Percentiles rank a stretch among this genome's conserved stretches.
These are phyloP conservation scores for Rehmannia glutinosa DNA, from an alignment of 257 asterid species.

Conservation along the genomic window DNA sequence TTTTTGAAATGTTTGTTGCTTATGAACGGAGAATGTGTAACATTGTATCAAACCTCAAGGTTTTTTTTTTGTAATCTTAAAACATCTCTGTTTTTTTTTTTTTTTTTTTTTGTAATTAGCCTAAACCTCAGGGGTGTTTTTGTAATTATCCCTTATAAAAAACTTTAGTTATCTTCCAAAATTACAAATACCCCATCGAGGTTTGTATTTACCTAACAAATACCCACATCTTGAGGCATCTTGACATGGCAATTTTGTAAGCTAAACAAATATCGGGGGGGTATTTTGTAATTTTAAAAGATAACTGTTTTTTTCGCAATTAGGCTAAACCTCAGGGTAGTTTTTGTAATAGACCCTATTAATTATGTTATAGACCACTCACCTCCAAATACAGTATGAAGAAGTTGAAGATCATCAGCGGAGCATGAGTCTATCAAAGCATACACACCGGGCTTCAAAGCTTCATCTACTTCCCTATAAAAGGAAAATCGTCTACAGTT, in stretches of 20 bases:
- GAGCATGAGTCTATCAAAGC: slow-evolving; percentile 86
- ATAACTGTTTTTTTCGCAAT: background rate
- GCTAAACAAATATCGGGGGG: background rate
- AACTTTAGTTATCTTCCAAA: background rate
- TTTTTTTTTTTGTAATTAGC: no score
- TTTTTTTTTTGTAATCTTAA: no score
- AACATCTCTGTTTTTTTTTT: no score
- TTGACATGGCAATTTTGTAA: background rate
- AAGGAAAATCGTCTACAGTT: background rate
- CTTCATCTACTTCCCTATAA: slow-evolving; percentile 79
- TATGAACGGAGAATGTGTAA: no score
- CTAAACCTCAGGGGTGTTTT: no score
- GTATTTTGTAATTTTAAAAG: background rate
- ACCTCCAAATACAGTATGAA: slow-evolving; percentile 91
- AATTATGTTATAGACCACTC: slow-evolving; percentile 14
- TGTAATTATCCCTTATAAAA: no score
- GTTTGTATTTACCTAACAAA: no score
- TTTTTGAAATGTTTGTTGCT: no score
- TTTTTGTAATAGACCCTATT: background rate
- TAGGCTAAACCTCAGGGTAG: background rate
- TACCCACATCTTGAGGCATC: background rate
- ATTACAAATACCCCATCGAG: background rate
- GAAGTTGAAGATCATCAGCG: slow-evolving; percentile 67
- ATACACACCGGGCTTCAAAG: slow-evolving; percentile 77
- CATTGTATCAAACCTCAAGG: no score